These are phyloP conservation scores for Gastrodia elata DNA, from an alignment of 106 monocot species.

Conservation along the genomic window DNA sequence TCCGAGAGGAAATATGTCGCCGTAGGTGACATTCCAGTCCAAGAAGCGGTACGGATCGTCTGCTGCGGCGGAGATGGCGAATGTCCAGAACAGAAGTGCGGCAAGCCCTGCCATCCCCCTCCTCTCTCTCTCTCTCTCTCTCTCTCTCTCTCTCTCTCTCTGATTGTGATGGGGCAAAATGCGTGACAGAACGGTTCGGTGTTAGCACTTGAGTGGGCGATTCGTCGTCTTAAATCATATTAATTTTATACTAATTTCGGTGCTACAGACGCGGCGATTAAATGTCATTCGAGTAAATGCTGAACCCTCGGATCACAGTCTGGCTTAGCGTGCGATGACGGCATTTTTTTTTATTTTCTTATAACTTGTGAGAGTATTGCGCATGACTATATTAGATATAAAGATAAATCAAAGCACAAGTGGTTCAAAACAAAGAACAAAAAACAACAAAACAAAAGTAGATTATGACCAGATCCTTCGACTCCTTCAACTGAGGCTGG, in stretches of 20 bases:
- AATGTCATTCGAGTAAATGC: neutral
- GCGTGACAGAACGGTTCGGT: neutral
- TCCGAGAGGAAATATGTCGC: conserved; percentile 36
- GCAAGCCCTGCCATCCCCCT: neutral
- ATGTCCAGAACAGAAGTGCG: neutral
- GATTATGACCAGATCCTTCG: too few species aligned
- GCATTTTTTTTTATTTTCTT: too few species aligned
- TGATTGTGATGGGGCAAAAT: neutral
- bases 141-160: neutral
- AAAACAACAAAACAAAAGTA: too few species aligned
- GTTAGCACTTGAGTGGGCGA: neutral
- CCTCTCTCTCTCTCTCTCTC: neutral
- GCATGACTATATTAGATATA: too few species aligned
- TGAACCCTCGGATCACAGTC: neutral
- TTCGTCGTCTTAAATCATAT: neutral
- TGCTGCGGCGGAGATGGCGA: conserved; percentile 7
- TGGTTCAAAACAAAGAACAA: too few species aligned
- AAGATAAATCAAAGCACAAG: too few species aligned
- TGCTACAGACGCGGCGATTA: neutral
- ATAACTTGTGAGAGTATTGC: too few species aligned
- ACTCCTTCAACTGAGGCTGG: too few species aligned
- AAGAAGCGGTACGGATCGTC: conserved; percentile 41
- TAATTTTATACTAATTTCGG: neutral
- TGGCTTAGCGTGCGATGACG: neutral
- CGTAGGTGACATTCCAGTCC: conserved; percentile 40